These are phyloP conservation scores for Diospyros kaki DNA, from an alignment of 148 eudicot genomes.

Conservation along the genomic window DNA sequence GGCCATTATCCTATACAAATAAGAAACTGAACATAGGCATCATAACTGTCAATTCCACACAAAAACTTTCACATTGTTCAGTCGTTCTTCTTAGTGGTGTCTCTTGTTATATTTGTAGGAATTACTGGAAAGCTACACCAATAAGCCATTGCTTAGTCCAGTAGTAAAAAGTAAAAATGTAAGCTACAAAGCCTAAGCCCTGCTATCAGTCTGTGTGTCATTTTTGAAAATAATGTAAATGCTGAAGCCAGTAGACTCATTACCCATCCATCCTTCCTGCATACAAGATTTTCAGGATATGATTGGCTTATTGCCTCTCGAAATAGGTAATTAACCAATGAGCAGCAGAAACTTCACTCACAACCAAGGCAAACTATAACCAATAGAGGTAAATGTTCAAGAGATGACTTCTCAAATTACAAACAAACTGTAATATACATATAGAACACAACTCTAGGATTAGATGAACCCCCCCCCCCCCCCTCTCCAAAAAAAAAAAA, in stretches of 20 bases:
- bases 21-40: not conserved
- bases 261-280: not conserved
- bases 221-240: not conserved
- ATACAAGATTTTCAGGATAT: not conserved
- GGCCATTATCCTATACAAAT: not conserved
- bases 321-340: no score
- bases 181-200: not conserved
- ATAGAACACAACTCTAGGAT: not conserved
- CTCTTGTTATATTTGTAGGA: not conserved
- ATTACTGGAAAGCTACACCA: not conserved
- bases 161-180: not conserved
- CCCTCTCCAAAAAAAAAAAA: not conserved
- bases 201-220: not conserved
- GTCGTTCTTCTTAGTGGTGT: not conserved
- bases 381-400: no score
- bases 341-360: no score
- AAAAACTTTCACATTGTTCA: not conserved
- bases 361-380: no score
- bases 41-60: not conserved
- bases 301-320: no score
- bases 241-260: not conserved
- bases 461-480: not conserved
- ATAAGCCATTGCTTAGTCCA: not conserved
- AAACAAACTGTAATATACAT: not conserved
- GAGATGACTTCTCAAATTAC: conserved; percentile 2